Conservation (phyloP, 108 stramenopile genomes). For the Tribonema minus region DNA sequence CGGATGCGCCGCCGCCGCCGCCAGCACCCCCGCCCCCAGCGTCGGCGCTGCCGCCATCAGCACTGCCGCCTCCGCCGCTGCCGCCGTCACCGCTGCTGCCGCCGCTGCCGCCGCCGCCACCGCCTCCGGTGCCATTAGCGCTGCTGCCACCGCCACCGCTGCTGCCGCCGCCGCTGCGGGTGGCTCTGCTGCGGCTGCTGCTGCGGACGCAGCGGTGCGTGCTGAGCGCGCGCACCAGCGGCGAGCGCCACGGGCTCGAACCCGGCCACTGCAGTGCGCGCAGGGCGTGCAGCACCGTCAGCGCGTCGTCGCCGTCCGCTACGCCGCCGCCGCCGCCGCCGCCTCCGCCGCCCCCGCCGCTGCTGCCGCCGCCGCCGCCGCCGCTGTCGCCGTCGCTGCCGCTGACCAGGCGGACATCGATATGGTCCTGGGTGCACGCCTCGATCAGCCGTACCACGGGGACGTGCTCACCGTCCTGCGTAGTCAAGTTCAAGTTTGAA, state of each 20-base stretch:
- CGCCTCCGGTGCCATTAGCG: background rate
- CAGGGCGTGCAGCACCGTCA: background rate
- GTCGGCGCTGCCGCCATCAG: background rate
- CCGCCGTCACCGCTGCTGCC: background rate
- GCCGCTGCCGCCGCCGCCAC: background rate
- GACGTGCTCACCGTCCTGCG: conserved; percentile 7
- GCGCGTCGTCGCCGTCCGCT: background rate
- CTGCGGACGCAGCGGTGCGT: too few relatives aligned
- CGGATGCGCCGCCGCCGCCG: background rate
- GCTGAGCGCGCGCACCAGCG: conserved; percentile 17
- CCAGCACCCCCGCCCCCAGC: background rate
- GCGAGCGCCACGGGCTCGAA: conserved; percentile 5
- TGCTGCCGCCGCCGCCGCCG: too few relatives aligned
- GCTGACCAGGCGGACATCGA: background rate
- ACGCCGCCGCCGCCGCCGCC: background rate
- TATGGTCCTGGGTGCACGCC: background rate
- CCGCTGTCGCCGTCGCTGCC: background rate
- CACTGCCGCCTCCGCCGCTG: background rate
- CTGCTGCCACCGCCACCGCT: background rate
- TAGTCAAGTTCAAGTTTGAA: too few relatives aligned
- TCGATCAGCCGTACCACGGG: conserved; percentile 8
- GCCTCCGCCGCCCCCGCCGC: background rate
- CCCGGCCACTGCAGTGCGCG: background rate
- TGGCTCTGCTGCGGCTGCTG: too few relatives aligned
- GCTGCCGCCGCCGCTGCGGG: background rate